Percentiles rank a stretch among this genome's conserved stretches.
phyloP scores from a whole-genome alignment of 1,139 yeast genomes.

The Lodderomyces jiufengensis region DNA sequence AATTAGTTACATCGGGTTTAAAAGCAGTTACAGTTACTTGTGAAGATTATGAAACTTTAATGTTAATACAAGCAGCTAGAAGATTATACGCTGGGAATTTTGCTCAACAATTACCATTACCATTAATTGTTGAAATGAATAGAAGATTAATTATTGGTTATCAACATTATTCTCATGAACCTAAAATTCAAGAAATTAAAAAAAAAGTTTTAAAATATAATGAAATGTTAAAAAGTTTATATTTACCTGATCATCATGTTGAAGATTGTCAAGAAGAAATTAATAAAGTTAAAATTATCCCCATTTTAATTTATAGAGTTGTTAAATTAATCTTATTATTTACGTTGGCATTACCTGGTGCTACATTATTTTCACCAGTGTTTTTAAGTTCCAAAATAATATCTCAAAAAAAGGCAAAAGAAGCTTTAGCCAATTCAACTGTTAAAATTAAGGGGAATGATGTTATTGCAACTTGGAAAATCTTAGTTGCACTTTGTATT shows the following conservation, averaged over 20 bases:
- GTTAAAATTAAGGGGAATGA: constrained; percentile 91
- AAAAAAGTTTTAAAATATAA: constrained; percentile 67
- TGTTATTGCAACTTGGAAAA: constrained; percentile 95
- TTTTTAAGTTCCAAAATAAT: constrained; percentile 73
- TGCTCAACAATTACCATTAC: constrained; percentile 68
- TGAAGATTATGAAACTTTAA: constrained; percentile 86
- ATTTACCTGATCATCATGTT: constrained; percentile 88
- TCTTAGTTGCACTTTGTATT: constrained; percentile 80
- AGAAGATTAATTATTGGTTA: constrained; percentile 81
- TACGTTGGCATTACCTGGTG: constrained; percentile 77
- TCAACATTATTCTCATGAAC: constrained; percentile 66
- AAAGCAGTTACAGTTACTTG: constrained; percentile 89
- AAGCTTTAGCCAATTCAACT: constrained; percentile 82
- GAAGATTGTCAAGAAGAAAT: constrained; percentile 51
- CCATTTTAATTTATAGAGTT: constrained; percentile 50
- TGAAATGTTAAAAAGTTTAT: constrained; percentile 58
- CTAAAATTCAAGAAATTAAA: constrained; percentile 59
- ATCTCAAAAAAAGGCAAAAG: constrained; percentile 66
- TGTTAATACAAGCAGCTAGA: constrained; percentile 91
- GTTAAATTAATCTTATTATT: constrained; percentile 52
- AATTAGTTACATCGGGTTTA: constrained; percentile 68
- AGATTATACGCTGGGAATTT: constrained; percentile 78
- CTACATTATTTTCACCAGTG: constrained; percentile 79
- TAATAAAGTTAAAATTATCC: constrained; percentile 43
- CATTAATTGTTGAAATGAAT: constrained; percentile 85